These are phyloP conservation scores for Leptomonas seymouri DNA, from an alignment of 208 protist species.

Conservation along the genomic window DNA sequence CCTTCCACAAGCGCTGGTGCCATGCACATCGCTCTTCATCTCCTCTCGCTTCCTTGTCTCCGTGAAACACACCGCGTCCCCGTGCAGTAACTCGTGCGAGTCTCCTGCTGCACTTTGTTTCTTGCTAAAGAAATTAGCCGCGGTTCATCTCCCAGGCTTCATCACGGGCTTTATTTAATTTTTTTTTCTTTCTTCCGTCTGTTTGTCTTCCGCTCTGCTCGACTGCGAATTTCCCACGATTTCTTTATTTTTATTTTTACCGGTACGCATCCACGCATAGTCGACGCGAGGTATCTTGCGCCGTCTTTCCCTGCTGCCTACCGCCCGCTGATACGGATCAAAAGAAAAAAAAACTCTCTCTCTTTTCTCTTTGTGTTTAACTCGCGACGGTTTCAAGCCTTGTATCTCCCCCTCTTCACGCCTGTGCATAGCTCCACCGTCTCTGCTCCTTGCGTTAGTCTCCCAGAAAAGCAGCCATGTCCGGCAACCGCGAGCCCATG, in stretches of 20 bases:
- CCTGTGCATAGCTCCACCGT: too few relatives aligned
- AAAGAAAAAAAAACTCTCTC: too few relatives aligned
- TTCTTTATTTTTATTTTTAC: background rate
- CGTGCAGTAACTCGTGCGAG: background rate
- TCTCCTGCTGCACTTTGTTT: background rate
- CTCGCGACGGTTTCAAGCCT: too few relatives aligned
- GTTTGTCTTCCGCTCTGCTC: background rate
- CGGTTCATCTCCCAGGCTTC: background rate
- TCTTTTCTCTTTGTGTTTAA: too few relatives aligned
- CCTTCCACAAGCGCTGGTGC: too few relatives aligned
- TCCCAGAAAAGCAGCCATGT: background rate
- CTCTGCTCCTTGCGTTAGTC: background rate
- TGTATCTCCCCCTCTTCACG: too few relatives aligned
- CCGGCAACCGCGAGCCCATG: background rate
- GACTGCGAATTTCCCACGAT: background rate
- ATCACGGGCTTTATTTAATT: background rate
- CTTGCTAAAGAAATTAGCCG: background rate
- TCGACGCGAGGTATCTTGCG: slow-evolving; percentile 14
- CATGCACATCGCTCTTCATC: background rate
- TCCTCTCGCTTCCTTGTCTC: background rate
- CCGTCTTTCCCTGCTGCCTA: background rate
- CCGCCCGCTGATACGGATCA: too few relatives aligned
- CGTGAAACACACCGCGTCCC: background rate
- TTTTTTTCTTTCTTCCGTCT: background rate
- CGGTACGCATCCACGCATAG: background rate